phyloP scores from a whole-genome alignment of 164 flowering plant species.

The Sedum album region DNA sequence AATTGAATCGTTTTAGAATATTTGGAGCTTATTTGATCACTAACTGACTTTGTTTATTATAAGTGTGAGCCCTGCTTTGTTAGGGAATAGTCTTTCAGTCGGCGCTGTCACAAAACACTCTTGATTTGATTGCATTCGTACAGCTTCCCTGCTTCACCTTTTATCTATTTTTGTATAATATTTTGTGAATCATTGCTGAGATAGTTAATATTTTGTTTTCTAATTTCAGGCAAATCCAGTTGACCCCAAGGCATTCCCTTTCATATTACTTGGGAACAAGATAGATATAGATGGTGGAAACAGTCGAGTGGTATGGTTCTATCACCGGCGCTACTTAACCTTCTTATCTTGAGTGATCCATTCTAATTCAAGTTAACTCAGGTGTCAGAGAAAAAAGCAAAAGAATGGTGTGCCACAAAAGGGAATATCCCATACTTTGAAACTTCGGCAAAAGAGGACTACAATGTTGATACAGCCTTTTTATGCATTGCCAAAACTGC shows the following conservation, averaged over 20 bases:
- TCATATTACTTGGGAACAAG: slow-evolving; percentile 26
- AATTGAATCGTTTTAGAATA: neutral
- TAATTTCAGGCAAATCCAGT: slow-evolving; percentile 65
- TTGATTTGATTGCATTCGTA: neutral
- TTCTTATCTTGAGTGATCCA: neutral
- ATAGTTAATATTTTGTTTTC: neutral
- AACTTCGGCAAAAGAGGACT: slow-evolving; percentile 89
- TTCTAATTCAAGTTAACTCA: slow-evolving; percentile 14
- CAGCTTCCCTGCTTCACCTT: neutral
- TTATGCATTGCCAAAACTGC: slow-evolving; percentile 76
- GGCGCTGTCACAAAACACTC: neutral
- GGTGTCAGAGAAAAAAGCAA: slow-evolving; percentile 96
- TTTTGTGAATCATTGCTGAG: neutral
- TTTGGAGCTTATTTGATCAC: neutral
- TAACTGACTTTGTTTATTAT: neutral
- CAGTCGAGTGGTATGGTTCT: slow-evolving; percentile 75
- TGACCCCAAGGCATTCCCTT: slow-evolving; percentile 69
- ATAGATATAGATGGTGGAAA: slow-evolving; percentile 51
- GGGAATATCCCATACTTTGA: slow-evolving; percentile 93
- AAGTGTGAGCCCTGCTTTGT: neutral
- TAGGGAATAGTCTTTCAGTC: neutral
- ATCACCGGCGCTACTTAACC: neutral
- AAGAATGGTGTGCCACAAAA: slow-evolving; percentile 86
- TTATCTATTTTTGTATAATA: neutral
- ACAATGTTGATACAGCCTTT: slow-evolving; percentile 87